Evolutionary conservation across 148 eudicot genomes (phyloP).

Genomic region (Vaccinium darrowii): DNA sequence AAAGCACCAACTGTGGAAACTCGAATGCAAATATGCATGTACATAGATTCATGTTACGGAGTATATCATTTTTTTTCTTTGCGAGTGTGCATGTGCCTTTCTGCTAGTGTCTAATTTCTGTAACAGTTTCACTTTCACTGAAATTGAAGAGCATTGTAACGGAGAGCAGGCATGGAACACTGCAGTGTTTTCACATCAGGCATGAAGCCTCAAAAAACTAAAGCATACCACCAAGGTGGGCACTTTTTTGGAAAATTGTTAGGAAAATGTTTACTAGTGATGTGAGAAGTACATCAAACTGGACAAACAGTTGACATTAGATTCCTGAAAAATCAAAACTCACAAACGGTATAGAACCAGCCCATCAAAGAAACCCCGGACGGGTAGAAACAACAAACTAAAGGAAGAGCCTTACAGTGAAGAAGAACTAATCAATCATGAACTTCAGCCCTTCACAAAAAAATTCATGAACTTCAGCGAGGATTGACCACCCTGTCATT

Average conservation of each 20-base stretch:
- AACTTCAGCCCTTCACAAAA: not conserved
- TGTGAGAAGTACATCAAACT: not conserved
- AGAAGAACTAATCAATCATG: not conserved
- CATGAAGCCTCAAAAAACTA: constrained; percentile 1
- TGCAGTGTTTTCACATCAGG: not conserved
- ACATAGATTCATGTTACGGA: not conserved
- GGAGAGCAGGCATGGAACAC: not conserved
- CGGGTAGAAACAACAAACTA: not conserved
- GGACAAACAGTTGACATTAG: not conserved
- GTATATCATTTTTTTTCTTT: not conserved
- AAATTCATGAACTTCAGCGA: not conserved
- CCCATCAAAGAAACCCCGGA: not conserved
- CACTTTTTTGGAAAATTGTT: not conserved
- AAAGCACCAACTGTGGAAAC: not conserved
- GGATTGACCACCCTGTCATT: not conserved
- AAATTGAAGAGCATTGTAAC: not conserved
- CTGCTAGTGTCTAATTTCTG: not conserved
- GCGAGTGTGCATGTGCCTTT: not conserved
- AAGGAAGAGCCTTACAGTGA: not conserved
- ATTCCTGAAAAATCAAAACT: not conserved
- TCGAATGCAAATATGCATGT: not conserved
- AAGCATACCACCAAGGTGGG: not conserved
- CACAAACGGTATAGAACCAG: not conserved
- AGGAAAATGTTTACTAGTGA: not conserved
- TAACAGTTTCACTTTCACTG: not conserved